phyloP scores from a whole-genome alignment of 1,139 yeast species.

The Lodderomyces elongisporus region DNA sequence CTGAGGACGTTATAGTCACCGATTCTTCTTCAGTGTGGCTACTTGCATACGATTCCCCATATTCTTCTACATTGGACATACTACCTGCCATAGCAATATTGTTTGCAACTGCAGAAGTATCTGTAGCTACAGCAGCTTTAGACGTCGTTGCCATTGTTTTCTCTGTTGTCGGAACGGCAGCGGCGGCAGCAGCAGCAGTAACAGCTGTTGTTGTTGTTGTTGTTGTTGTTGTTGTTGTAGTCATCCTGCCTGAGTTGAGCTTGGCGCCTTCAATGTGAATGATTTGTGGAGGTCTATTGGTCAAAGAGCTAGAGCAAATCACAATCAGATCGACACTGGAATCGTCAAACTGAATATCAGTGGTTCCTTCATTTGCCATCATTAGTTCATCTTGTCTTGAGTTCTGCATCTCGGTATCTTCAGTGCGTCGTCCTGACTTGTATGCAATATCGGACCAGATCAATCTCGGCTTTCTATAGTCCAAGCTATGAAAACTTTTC shows the following conservation, averaged over 20 bases:
- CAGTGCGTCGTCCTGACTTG: constrained; percentile 15
- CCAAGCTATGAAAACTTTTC: constrained; percentile 19
- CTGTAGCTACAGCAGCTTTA: no score
- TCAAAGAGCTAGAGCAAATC: constrained; percentile 35
- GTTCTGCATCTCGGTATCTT: constrained; percentile 10
- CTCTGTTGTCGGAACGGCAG: no score
- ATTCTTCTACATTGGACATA: not conserved
- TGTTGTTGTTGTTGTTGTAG: no score
- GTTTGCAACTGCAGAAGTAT: no score
- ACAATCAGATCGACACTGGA: constrained; percentile 31
- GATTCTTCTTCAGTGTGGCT: constrained; percentile 16
- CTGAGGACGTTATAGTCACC: constrained; percentile 26
- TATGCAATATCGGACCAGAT: constrained; percentile 35
- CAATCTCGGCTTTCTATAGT: constrained; percentile 57
- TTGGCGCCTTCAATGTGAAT: constrained; percentile 33
- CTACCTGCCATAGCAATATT: constrained; percentile 11
- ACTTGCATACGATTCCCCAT: constrained; percentile 15
- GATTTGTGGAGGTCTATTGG: constrained; percentile 33
- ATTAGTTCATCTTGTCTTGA: constrained; percentile 27
- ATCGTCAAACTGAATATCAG: constrained; percentile 63
- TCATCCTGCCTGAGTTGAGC: constrained; percentile 20
- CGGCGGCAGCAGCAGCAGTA: no score
- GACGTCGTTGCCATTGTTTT: no score
- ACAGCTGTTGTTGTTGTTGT: no score
- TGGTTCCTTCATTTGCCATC: constrained; percentile 83